Conservation (phyloP, 768 basidiomycete genomes). For the Russula brevipes region DNA sequence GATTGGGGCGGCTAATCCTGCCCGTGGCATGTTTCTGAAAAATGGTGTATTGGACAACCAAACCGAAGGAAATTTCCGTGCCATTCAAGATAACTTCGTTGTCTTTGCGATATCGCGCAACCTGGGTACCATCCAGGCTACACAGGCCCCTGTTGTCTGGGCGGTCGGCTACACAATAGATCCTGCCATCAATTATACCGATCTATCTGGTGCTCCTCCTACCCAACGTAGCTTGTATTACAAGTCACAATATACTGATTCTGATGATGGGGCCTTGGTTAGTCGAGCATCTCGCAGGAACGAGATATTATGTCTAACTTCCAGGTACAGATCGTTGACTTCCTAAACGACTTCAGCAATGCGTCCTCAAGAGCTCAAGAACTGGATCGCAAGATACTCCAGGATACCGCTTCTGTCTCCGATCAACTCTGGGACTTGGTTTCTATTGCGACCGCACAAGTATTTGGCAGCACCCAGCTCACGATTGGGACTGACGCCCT, state of each 20-base stretch:
- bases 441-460: constrained; percentile 50
- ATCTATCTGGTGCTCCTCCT: constrained; percentile 37
- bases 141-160: constrained; percentile 28
- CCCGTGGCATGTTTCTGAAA: constrained; percentile 23
- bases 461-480: constrained; percentile 48
- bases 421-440: constrained; percentile 47
- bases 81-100: constrained; percentile 21
- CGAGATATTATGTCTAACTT: neutral
- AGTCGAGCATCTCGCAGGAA: neutral
- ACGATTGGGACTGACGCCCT: constrained; percentile 45
- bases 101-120: constrained; percentile 30
- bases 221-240: constrained; percentile 44
- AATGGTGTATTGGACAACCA: constrained; percentile 23
- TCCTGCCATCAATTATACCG: constrained; percentile 27
- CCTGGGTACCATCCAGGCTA: constrained; percentile 28
- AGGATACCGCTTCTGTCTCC: constrained; percentile 46
- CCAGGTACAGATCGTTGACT: constrained; percentile 36
- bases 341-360: constrained; percentile 41
- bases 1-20: constrained; percentile 8
- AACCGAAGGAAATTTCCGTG: constrained; percentile 11
- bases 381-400: constrained; percentile 46
- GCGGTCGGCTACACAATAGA: constrained; percentile 30
- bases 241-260: constrained; percentile 34
- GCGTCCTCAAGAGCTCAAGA: constrained; percentile 42
- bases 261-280: constrained; percentile 27